Evolutionary conservation across 2,329 filamentous ascomycete genomes (phyloP).

Genomic region (Ascochyta lentis): DNA sequence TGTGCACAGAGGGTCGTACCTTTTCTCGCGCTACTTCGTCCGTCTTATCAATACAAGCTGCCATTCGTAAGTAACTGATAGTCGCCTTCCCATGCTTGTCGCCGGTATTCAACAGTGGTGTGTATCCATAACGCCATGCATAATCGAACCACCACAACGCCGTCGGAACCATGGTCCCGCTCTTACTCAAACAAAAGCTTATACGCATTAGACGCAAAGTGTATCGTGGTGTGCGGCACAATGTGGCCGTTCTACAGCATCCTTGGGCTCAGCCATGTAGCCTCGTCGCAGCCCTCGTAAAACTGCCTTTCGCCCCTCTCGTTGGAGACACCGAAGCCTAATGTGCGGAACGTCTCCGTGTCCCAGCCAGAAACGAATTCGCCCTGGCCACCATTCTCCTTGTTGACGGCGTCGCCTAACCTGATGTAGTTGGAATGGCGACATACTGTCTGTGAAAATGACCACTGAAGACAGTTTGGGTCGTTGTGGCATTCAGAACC

Average conservation of each 20-base stretch:
- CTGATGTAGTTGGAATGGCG: constrained; percentile 47
- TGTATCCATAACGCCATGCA: constrained; percentile 35
- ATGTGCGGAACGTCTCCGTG: constrained; percentile 42
- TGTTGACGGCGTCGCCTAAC: constrained; percentile 42
- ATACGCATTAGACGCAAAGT: not conserved
- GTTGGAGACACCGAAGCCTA: constrained; percentile 44
- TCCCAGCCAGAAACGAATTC: constrained; percentile 51
- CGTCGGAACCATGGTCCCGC: constrained; percentile 20
- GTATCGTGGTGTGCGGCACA: constrained; percentile 1
- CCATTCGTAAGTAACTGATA: not conserved
- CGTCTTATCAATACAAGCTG: constrained; percentile 4
- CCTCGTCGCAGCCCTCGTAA: constrained; percentile 45
- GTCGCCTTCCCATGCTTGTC: constrained; percentile 5
- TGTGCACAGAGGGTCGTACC: not conserved
- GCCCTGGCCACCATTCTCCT: constrained; percentile 42
- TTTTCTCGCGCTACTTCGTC: not conserved
- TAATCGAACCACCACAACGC: constrained; percentile 36
- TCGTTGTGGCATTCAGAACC: constrained; percentile 45
- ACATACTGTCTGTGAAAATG: constrained; percentile 48
- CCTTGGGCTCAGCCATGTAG: constrained; percentile 49
- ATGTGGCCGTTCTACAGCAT: constrained; percentile 19
- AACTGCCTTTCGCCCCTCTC: constrained; percentile 40
- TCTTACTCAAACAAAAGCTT: constrained; percentile 13
- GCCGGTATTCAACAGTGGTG: constrained; percentile 14
- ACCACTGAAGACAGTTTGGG: constrained; percentile 45